Conservation (phyloP, 805 yeast genomes). For the Clavispora fructus region DNA sequence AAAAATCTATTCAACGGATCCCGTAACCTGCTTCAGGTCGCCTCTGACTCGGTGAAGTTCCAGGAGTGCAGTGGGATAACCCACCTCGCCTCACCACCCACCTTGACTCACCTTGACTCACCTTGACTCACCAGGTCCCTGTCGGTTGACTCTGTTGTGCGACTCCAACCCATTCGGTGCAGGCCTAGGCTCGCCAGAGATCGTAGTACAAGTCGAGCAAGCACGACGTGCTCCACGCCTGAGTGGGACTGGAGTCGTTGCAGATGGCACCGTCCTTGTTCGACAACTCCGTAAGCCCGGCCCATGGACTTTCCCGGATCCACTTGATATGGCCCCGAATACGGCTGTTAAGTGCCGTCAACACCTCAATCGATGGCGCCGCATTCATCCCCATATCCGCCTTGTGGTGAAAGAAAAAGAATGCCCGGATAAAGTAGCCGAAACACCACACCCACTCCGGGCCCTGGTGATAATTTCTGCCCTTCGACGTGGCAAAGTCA, state of each 20-base stretch:
- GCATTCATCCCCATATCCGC: slow-evolving; percentile 31
- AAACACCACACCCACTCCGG: slow-evolving; percentile 97
- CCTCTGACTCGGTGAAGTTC: too few species aligned
- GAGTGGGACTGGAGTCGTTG: slow-evolving; percentile 87
- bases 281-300: slow-evolving; percentile 88
- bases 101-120: too few species aligned
- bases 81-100: too few species aligned
- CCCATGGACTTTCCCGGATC: slow-evolving; percentile 80
- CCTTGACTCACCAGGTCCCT: too few species aligned
- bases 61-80: too few species aligned
- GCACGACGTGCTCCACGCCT: slow-evolving; percentile 94
- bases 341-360: slow-evolving; percentile 56
- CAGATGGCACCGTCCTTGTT: slow-evolving; percentile 82
- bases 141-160: too few species aligned
- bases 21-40: too few species aligned
- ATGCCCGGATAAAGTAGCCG: slow-evolving; percentile 86
- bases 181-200: slow-evolving; percentile 28
- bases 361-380: slow-evolving; percentile 45
- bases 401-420: slow-evolving; percentile 45
- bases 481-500: slow-evolving; percentile 91
- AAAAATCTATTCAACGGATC: too few species aligned
- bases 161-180: too few species aligned
- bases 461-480: slow-evolving; percentile 96
- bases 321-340: slow-evolving; percentile 62
- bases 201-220: slow-evolving; percentile 75